phyloP scores from a whole-genome alignment of 352 stramenopile genomes.

The Saprolegnia parasitica region DNA sequence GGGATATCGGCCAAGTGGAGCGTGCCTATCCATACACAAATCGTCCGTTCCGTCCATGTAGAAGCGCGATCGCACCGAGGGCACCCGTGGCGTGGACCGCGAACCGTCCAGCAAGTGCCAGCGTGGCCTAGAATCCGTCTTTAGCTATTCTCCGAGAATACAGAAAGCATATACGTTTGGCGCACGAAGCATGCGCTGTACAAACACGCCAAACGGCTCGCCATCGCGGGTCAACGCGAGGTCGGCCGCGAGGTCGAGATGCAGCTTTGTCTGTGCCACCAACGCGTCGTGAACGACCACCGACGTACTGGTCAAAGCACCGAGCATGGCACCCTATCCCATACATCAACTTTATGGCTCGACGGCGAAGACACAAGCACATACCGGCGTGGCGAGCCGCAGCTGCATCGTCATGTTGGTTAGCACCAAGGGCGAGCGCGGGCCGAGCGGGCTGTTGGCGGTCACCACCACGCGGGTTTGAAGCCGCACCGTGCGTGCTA shows the following conservation, averaged over 20 bases:
- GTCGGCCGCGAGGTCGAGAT: not conserved
- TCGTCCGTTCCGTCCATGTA: not conserved
- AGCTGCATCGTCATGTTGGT: slow-evolving; percentile 12
- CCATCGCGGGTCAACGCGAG: not conserved
- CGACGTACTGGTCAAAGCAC: not conserved
- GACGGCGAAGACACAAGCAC: not conserved
- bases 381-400: not conserved
- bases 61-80: not conserved
- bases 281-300: slow-evolving; percentile 4
- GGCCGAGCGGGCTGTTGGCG: slow-evolving; percentile 23
- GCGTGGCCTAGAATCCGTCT: not conserved
- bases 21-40: not conserved
- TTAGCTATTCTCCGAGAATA: too few species aligned
- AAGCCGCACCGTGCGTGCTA: not conserved
- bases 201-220: slow-evolving; percentile 22
- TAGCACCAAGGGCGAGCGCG: slow-evolving; percentile 2
- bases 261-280: slow-evolving; percentile 4
- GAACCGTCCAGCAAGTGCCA: slow-evolving; percentile 3
- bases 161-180: not conserved
- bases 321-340: slow-evolving; percentile 2
- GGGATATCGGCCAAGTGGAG: slow-evolving; percentile 3
- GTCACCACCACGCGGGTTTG: slow-evolving; percentile 7
- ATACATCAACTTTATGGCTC: too few species aligned
- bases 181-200: slow-evolving; percentile 4
- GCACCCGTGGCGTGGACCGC: slow-evolving; percentile 8